Evolutionary conservation across 1,284 basidiomycete genomes (phyloP), one percentile per base, ranked within the genome.

Genomic region (Irpex lacteus): DNA sequence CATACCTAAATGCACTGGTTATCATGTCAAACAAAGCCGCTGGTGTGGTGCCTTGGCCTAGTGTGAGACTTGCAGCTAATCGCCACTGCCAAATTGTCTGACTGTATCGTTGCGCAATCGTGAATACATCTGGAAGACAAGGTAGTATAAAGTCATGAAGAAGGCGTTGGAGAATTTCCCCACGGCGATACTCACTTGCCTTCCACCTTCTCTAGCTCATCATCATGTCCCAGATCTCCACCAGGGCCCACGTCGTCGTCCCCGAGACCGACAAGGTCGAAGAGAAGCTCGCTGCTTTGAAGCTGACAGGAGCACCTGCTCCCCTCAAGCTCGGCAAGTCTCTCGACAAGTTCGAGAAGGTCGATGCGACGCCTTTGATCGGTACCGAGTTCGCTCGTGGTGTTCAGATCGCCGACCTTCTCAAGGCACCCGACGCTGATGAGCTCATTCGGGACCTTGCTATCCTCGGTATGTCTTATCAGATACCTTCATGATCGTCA

Each of bases 371-470:
- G 26, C 64, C 64, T 15, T 57, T 65, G 11, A 65, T 65, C 36
- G 64, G 64, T 38, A 65, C 64, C 5, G 64, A 65, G 54, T 65
- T 65, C 34, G 64, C 61, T n/a, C 61, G 61, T 18, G 64, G 54
- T 19, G 59, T 65, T 36, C 64, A 65, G 49, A 8, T 65, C 40
- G 13, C 56, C 4, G 44, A 62, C 15, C 55, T 81, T 32, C 69
- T 82, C 26, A 71, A 75, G 21, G 77, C 77, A 2, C 63, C 71
- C 5, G 78, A 82, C 65, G 68, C 78, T 2, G 80, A 82, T 60
- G 78, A 79, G 61, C 71, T 82, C 38, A 73, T 83, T 61, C 71
- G 71, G 32, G 82, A 84, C 68, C 76, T 84, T 5, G 86, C 85
- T 0, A 81, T 80, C 6, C 79, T 86, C 59, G 37, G 63, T 65